Base-by-base conservation (phyloP, 2,329 filamentous ascomycete genomes). In the Cordyceps militaris region DNA sequence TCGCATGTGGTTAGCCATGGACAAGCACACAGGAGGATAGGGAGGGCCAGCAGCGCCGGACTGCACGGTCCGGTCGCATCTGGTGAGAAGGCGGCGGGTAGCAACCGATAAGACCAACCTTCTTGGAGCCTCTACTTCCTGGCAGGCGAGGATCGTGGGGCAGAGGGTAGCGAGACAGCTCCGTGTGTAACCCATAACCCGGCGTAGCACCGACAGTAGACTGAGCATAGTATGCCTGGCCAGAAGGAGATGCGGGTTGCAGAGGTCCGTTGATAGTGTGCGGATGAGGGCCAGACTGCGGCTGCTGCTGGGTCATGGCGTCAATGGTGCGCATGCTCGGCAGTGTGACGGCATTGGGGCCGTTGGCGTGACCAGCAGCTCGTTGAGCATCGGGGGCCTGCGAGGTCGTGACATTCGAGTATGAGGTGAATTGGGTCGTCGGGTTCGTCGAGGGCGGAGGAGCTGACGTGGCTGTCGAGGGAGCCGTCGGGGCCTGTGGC, bases 111-210 rank as follows among this genome's bases (percentile, higher is more conserved):
- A 23, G 21, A 67, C 72, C 57, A 75, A 83, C 81, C 79, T 83
- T 84, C 64, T 83, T 84, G 42, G 81, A 78, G 21, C 79, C 77
- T 53, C 77, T 74, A 47, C 74, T 73, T 43, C 74, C 73, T 48
- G 80, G 61, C 48, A 79, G 70, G 48, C 78, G 74, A 34, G 78
- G 76, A 57, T 81, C 79, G 52, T 75, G 74, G 32, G 77, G 73
- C 38, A 81, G 64, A 34, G 75, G 69, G 63, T 79, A 80, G 58
- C 79, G 72, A 61, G 72, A 69, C 63, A 74, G 65, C 28, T 79
- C 75, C 11, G 73, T 68, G 26, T 74, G 70, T 56, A 81, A 66
- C n/a, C 72, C 72, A 60, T 81, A 72, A 40, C 64, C 67, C 19
- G 68, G 63, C 10, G 67, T 58, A 76, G 9, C 72, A 64, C 57